Conservation (phyloP, 495 filamentous ascomycete genomes). For the Lophium mytilinum region DNA sequence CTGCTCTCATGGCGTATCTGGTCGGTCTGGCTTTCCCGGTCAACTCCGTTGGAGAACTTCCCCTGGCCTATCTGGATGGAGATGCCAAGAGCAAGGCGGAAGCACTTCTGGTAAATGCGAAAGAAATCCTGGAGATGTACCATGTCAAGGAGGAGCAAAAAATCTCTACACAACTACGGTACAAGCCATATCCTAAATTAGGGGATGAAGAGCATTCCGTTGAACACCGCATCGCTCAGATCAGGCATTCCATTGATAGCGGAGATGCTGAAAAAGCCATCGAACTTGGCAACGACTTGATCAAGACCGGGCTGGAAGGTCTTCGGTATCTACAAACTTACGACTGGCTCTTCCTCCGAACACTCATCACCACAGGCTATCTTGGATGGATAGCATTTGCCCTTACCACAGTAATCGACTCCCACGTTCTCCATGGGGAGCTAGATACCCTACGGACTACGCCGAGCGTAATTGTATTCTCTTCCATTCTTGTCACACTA, state of each 20-base stretch:
- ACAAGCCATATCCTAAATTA: slow-evolving; percentile 58
- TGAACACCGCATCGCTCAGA: slow-evolving; percentile 57
- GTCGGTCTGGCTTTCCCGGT: slow-evolving; percentile 84
- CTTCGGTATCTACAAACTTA: slow-evolving; percentile 91
- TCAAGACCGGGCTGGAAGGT: slow-evolving; percentile 70
- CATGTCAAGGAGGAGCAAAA: slow-evolving; percentile 88
- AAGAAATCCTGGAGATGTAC: slow-evolving; percentile 93
- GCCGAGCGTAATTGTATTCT: slow-evolving; percentile 57
- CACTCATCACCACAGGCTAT: slow-evolving; percentile 89
- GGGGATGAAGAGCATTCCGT: slow-evolving; percentile 55
- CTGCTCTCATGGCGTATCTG: slow-evolving; percentile 95
- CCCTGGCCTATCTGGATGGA: slow-evolving; percentile 70
- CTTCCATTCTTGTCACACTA: slow-evolving; percentile 62
- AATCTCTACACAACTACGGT: slow-evolving; percentile 62
- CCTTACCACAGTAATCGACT: slow-evolving; percentile 80
- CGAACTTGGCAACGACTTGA: slow-evolving; percentile 60
- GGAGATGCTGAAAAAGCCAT: slow-evolving; percentile 69
- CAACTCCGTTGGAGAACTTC: slow-evolving; percentile 93
- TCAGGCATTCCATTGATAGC: slow-evolving; percentile 57
- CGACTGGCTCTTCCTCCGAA: slow-evolving; percentile 95
- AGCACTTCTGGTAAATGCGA: slow-evolving; percentile 78
- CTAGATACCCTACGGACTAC: slow-evolving; percentile 57
- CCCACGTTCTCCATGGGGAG: slow-evolving; percentile 74
- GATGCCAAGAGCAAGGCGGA: slow-evolving; percentile 68
- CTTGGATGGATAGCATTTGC: slow-evolving; percentile 96